Evolutionary conservation across 2,329 filamentous ascomycete genomes (phyloP), one percentile per base, ranked within the genome.

Genomic region (Nigrograna mackinnonii): DNA sequence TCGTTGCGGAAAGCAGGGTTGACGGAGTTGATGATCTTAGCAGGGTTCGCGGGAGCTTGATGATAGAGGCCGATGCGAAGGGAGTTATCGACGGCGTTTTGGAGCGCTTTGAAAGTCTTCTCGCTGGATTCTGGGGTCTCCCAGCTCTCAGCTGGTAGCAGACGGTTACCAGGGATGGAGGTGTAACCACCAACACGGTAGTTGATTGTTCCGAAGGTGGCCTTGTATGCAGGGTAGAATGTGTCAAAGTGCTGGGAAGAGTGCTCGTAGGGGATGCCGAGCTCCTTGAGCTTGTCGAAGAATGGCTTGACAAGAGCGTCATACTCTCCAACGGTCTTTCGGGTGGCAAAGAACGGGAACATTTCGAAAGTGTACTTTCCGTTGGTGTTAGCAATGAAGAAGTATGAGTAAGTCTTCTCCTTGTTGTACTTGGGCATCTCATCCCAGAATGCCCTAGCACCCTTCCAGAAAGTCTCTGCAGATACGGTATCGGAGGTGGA

Each of bases 61-160:
- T 64, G 57, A 44, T 63, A 65, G 6, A 57, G 47, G 14, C 46
- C 50, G 6, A 59, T 30, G 26, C 55, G 39, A 28, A 54, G 37
- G 1, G 54, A 49, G 4, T 47, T 54, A 14, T 66, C 60, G 2
- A 64, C 56, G 5, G 41, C 46, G 18, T 56, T 38, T 20, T 43
- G 46, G 1, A 66, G 16, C 1, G 56, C 54, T 43, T 58, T 46
- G 35, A 68, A 54, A 2, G 61, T 57, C 36, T 50, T 47, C 48
- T 46, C 57, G 43, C 45, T 55, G 46, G 49, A 62, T 4, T 58
- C 48, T 0, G 57, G 43, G 12, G 62, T 51, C 0, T 52, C 49
- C 36, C 70, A 64, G 35, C 64, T 62, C 9, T 57, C 46, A 1
- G 54, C 50, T 4, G 69, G 68, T 0, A 73, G 41, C 4, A 73